phyloP scores from a whole-genome alignment of 2,329 filamentous ascomycete genomes.

The Zasmidium cellare region DNA sequence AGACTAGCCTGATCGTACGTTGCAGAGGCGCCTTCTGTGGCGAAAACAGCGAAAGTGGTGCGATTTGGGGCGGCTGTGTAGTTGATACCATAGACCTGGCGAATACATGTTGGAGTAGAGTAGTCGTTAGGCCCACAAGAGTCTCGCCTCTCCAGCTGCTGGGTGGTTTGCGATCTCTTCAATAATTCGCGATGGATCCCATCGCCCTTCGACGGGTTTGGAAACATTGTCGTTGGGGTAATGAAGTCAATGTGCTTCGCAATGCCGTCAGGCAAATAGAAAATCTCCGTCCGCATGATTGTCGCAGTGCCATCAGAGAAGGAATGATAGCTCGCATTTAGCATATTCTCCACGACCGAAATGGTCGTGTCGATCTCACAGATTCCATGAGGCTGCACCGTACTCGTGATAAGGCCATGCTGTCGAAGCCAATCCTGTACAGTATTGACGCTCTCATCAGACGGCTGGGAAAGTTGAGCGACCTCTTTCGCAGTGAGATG shows the following conservation, averaged over 20 bases:
- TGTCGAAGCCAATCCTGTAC: conserved; percentile 17
- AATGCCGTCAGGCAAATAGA: conserved; percentile 18
- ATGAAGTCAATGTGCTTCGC: conserved; percentile 21
- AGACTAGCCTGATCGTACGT: conserved; percentile 19
- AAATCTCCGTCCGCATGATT: conserved; percentile 20
- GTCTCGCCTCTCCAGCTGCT: conserved; percentile 7
- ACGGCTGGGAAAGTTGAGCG: conserved; percentile 10
- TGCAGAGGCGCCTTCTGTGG: conserved; percentile 23
- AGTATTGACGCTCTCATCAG: neutral
- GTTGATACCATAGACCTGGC: conserved; percentile 25
- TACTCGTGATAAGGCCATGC: conserved; percentile 13
- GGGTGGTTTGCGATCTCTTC: neutral
- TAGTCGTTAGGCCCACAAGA: conserved; percentile 18
- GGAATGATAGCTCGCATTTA: conserved; percentile 23
- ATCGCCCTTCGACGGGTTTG: conserved; percentile 3
- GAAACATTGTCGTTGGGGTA: conserved; percentile 24
- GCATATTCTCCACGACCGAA: conserved; percentile 18
- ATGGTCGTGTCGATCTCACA: conserved; percentile 25
- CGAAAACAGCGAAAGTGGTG: conserved; percentile 27
- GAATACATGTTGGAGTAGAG: conserved; percentile 22
- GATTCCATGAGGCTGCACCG: conserved; percentile 11
- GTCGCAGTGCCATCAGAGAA: conserved; percentile 17
- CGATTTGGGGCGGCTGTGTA: conserved; percentile 24
- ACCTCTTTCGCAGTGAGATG: conserved; percentile 16
- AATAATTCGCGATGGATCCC: neutral